Base-by-base conservation (phyloP, 2,329 filamentous ascomycete genomes). In the Colletotrichum godetiae region DNA sequence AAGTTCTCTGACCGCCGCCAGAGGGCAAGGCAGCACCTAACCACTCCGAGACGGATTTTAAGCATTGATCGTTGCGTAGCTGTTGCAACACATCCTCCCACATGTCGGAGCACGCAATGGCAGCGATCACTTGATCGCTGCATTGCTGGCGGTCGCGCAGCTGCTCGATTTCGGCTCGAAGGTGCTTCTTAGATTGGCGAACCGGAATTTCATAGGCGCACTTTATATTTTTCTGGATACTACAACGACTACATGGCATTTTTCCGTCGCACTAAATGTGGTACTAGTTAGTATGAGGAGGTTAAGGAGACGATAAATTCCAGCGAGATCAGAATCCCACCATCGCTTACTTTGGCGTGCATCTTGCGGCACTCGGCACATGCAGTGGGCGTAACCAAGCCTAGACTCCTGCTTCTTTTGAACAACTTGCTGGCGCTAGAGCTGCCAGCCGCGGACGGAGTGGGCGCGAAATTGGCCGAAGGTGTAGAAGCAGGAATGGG, bases 161-260 rank as follows among this genome's bases (percentile, higher is more conserved):
- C 31, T 81, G 81, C 66, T 92, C 90, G 72, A 92, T 90, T 77
- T 92, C 90, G 77, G 82, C 83, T 56, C 90, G 87, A 5, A 92
- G 84, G 65, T 87, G 86, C 73, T 92, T 90, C 74, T 92, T 92
- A 11, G 90, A 91, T 76, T 91, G 90, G 56, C 90, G 89, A 5
- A 92, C 87, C 0, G 90, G 90, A 8, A 91, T 78, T 75, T 92
- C 89, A 81, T 92, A 92, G 31, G 90, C 78, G 73, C 90, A 92
- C 29, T 90, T 86, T 49, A 86, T 81, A 37, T 88, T 86, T 67
- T 86, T 87, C 74, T 91, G 89, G 0, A 81, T 75, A 70, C 82
- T 85, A 81, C 90, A 92, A 73, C 90, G 84, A 42, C 84, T 83
- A 75, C 89, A 91, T 4, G 89, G 90, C 37, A 78, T 85, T 60